Base-by-base conservation (phyloP, 495 filamentous ascomycete genomes). In the Parathielavia appendiculata region DNA sequence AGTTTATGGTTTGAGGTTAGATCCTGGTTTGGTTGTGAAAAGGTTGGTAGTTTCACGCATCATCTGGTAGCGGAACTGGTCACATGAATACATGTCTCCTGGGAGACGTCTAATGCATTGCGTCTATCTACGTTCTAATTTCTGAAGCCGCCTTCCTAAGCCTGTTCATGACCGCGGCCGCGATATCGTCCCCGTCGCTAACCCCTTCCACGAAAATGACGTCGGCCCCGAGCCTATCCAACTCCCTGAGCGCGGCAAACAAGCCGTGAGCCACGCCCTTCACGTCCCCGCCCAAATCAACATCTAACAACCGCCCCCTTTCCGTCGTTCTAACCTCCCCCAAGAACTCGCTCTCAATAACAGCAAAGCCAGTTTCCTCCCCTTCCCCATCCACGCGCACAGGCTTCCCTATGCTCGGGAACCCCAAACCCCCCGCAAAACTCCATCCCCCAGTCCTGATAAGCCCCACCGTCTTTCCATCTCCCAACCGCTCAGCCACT, bases 131-230 rank as follows among this genome's bases (percentile, higher is more conserved):
- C 56, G 65, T 59, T 61, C 67, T 75, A 64, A 77, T 85, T 68
- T 70, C 73, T 47, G 76, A 77, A 17, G 93, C 91, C 36, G 92
- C 92, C 75, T 97, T 97, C 48, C 93, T 76, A 9, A 97, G 73
- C 62, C 92, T 78, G 67, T 98, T 98, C 95, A 98, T 97, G 45
- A 98, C 85, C 10, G 93, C 95, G 17, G 91, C 88, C n/a, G 91
- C 90, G 55, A 92, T 83, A 66, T 90, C 86, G 39, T 86, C 86
- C 41, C 88, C 83, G 63, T 93, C 92, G 38, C 82, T 75, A 43
- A 96, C 87, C 11, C 92, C 92, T 69, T 99, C 93, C 5, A 97
- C 90, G 64, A 90, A 87, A 58, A 99, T 97, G 9, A 89, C 79
- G 71, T 92, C 86, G 10, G 91, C 90, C 38, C 83, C 79, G 50